Evolutionary conservation across 768 basidiomycete species (phyloP).

Genomic region (Boletus reticuloceps): DNA sequence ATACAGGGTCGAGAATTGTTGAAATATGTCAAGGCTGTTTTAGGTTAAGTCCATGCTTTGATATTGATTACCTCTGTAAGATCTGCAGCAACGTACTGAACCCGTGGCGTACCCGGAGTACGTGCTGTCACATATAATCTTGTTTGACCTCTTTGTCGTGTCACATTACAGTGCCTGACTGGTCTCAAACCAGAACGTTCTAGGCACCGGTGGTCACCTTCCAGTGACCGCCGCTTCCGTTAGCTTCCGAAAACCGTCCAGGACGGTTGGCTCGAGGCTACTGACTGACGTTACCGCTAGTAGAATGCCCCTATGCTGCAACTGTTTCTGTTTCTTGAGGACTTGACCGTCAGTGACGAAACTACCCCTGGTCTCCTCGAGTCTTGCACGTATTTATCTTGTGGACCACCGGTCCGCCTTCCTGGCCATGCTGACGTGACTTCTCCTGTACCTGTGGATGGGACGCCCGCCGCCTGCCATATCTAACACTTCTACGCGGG

Average conservation of each 20-base stretch:
- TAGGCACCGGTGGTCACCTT: too few species aligned
- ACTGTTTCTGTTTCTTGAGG: not conserved
- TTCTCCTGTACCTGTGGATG: too few species aligned
- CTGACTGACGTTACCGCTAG: conserved; percentile 1
- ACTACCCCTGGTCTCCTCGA: not conserved
- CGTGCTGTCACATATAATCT: not conserved
- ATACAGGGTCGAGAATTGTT: conserved; percentile 66
- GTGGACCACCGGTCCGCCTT: not conserved
- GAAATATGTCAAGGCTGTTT: conserved; percentile 65
- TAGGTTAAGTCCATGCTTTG: conserved; percentile 43
- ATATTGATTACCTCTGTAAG: not conserved
- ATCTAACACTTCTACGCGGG: too few species aligned
- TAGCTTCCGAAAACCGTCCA: too few species aligned
- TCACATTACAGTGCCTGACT: not conserved
- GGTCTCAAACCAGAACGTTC: too few species aligned
- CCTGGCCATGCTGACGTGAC: too few species aligned
- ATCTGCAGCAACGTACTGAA: too few species aligned
- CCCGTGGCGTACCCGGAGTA: too few species aligned
- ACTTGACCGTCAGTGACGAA: conserved; percentile 1
- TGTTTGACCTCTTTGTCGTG: not conserved
- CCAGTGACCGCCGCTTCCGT: too few species aligned
- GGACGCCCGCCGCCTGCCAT: too few species aligned
- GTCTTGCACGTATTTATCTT: not conserved
- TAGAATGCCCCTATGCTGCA: not conserved
- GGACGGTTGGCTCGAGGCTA: too few species aligned